Base-by-base conservation (phyloP, 208 protist species). In the Lotmaria passim region DNA sequence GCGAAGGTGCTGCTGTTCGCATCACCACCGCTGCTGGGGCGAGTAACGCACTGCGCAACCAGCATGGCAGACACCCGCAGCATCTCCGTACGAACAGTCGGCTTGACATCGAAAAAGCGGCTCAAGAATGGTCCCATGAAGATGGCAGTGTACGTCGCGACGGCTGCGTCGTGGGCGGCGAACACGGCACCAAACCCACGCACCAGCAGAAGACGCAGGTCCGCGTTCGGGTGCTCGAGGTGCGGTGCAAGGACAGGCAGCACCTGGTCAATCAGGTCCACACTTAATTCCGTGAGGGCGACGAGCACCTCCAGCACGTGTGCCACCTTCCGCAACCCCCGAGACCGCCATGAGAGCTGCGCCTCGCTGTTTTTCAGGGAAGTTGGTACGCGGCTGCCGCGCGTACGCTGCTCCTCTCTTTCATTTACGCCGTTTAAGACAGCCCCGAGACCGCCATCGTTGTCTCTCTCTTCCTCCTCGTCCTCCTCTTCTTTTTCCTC, bases 181-280 rank as follows among this genome's bases (percentile, higher is more conserved):
- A 86, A 82, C 11, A 78, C 69, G 0, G 76, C 72, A 41, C 72
- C 68, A 51, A 90, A 72, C 28, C 83, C 86, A 48, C 85, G 85
- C 41, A 91, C 19, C 24, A 89, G 55, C 12, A 91, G 63, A 2
- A 89, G 65, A 14, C 89, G 85, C 4, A 90, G 75, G 17, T 91
- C 85, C 8, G 73, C 12, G 30, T 58, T 55, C 4, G 78, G 64
- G 63, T 87, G 77, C 19, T 83, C 56, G n/a, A 94, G 69, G 26
- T 77, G 74, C 33, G 79, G 76, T 8, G 72, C 33, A 3, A 91
- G 67, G 3, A 36, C 30, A 0, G 73, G 79, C 7, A 94, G 15
- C 24, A 90, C 62, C 53, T 83, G 76, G 0, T 59, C 34, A 8
- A 84, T 75, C 53, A 91, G 51, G 21, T 84, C 73, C 1, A 83